Conservation (phyloP, 2,329 filamentous ascomycete genomes). For the Fusarium phyllophilum region DNA sequence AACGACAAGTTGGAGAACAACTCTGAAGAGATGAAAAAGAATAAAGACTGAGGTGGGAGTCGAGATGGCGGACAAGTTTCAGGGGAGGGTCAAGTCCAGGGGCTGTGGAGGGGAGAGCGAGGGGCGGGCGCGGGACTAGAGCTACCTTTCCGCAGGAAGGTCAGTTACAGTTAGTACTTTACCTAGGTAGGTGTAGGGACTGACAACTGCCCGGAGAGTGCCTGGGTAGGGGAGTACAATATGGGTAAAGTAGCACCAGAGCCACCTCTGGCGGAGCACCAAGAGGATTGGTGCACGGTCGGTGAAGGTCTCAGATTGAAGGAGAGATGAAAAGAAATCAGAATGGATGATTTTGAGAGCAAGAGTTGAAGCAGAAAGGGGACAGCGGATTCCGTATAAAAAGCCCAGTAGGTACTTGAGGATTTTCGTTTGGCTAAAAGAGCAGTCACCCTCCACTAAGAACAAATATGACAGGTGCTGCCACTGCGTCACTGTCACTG, state of each 20-base stretch:
- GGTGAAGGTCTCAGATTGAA: slow-evolving; percentile 3
- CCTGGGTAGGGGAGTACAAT: slow-evolving; percentile 1
- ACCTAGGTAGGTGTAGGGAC: neutral
- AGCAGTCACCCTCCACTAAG: neutral
- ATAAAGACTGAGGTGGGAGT: slow-evolving; percentile 34
- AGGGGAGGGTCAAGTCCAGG: slow-evolving; percentile 43
- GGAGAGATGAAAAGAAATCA: neutral
- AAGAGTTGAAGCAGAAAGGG: neutral
- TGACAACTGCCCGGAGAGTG: neutral
- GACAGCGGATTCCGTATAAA: neutral
- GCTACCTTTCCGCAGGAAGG: slow-evolving; percentile 4
- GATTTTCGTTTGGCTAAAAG: neutral
- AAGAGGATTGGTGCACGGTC: slow-evolving; percentile 14
- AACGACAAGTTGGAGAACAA: slow-evolving; percentile 32
- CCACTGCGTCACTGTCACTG: neutral
- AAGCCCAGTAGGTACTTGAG: neutral
- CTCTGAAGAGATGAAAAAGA: slow-evolving; percentile 13
- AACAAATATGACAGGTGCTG: slow-evolving; percentile 16
- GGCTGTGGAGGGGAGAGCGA: slow-evolving; percentile 38
- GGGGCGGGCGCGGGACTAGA: slow-evolving; percentile 33
- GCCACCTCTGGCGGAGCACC: slow-evolving; percentile 30
- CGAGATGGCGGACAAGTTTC: slow-evolving; percentile 42
- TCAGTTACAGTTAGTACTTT: neutral
- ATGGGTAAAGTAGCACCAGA: slow-evolving; percentile 19
- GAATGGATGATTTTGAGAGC: neutral